A percentile compares a stretch with the other conserved stretches of the same genome.
phyloP scores from a whole-genome alignment of 805 yeast genomes.

The Yarrowia divulgata region DNA sequence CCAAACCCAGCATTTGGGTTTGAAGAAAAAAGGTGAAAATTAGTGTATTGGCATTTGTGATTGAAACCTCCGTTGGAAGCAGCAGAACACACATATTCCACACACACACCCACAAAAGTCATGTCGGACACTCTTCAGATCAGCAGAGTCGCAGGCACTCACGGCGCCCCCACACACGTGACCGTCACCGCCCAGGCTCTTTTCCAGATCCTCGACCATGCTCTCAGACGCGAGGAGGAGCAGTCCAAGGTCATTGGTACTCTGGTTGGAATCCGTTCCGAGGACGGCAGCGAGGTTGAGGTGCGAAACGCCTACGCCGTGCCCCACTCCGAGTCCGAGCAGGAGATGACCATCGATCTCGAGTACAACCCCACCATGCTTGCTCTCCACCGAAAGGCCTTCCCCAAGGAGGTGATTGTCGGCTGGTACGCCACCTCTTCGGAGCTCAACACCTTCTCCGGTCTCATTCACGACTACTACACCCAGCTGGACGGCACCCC shows the following conservation, averaged over 20 bases:
- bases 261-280: conserved; percentile 79
- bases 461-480: conserved; percentile 81
- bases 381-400: conserved; percentile 72
- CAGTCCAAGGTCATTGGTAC: conserved; percentile 77
- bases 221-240: conserved; percentile 63
- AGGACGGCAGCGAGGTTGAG: conserved; percentile 79
- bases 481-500: conserved; percentile 76
- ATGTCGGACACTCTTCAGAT: conserved; percentile 39
- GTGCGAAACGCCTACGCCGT: conserved; percentile 80
- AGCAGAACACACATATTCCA: conserved; percentile 11
- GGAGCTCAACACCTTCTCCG: conserved; percentile 72
- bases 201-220: conserved; percentile 76
- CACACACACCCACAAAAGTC: conserved; percentile 10
- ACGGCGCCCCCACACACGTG: conserved; percentile 57
- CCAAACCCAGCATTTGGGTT: conserved; percentile 31
- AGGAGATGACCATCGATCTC: conserved; percentile 78
- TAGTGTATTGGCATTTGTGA: conserved; percentile 12
- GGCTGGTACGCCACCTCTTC: conserved; percentile 79
- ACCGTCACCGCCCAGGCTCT: conserved; percentile 72
- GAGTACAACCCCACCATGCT: conserved; percentile 74
- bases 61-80: conserved; percentile 17
- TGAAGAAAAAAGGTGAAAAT: conserved; percentile 37
- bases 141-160: conserved; percentile 36
- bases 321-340: conserved; percentile 78
- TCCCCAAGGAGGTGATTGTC: conserved; percentile 73